phyloP scores from a whole-genome alignment of 805 yeast genomes.

The Metschnikowia proteae region DNA sequence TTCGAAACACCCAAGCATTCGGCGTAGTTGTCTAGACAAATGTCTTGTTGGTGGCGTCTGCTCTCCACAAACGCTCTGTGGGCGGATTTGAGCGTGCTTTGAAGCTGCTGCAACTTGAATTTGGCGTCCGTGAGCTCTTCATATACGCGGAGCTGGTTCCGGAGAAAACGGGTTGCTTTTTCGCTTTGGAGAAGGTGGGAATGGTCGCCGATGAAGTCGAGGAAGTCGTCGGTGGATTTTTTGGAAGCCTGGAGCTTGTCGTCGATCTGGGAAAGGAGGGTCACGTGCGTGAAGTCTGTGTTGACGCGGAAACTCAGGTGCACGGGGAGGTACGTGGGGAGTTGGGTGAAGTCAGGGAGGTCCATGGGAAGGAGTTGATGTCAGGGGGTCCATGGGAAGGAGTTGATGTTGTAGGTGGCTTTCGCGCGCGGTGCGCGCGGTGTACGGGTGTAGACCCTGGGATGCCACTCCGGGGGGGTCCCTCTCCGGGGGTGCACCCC shows the following conservation, averaged over 20 bases:
- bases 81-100: conserved; percentile 11
- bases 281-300: conserved; percentile 13
- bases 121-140: conserved; percentile 10
- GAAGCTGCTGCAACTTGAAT: conserved; percentile 9
- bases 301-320: conserved; percentile 14
- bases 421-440: no score
- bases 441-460: background rate
- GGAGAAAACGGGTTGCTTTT: conserved; percentile 6
- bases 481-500: no score
- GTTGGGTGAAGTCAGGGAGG: conserved; percentile 13
- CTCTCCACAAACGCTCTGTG: conserved; percentile 9
- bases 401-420: background rate
- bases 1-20: conserved; percentile 5
- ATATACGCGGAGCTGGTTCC: conserved; percentile 9
- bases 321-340: conserved; percentile 16
- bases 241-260: conserved; percentile 8
- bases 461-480: no score
- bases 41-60: conserved; percentile 12
- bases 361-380: conserved; percentile 1
- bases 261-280: conserved; percentile 12
- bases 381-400: conserved; percentile 9
- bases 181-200: conserved; percentile 11
- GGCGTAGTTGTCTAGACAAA: conserved; percentile 12
- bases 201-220: conserved; percentile 7
- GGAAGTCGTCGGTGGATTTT: conserved; percentile 10